Base-by-base conservation (phyloP, 139 green algal species). In the Asterochloris erici region DNA sequence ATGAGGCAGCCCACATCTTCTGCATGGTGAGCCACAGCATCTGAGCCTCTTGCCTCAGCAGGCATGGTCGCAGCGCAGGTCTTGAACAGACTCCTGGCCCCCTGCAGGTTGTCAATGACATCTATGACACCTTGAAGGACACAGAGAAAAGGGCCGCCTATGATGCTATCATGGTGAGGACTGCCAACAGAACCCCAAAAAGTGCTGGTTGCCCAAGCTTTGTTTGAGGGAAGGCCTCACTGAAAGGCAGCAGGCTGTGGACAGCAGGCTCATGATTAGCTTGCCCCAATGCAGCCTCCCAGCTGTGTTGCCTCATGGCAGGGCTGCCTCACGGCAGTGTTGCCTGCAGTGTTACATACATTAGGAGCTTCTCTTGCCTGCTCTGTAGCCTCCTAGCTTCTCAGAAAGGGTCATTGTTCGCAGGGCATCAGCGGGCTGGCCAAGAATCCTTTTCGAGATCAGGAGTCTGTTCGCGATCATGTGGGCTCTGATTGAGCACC, bases 61-160 rank as follows among this genome's bases (percentile, higher is more conserved):
- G 38, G 38, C 38, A 54, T 54, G 38, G 38, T 54, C 6, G 38
- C 38, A 54, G 38, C 38, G 38, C 38, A 54, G 38, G n/a, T 6
- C 2, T 2, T 54, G 6, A 54, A 54, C 38, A 54, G 38, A 54
- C 38, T 54, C 38, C 6, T 6, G 38, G 2, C 6, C 38, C 38
- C 6, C 38, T 54, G 38, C 38, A 54, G 38, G 47, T 79, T 16
- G 38, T 86, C 26, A 86, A 83, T 60, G 77, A 83, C 14, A 74
- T 85, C 17, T 85, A 85, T 63, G 81, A 81, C 70, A 84, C 81
- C 14, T 77, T 86, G n/a, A 80, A 71, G 10, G 68, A 86, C 62
- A 13, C 54, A 23, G 62, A 86, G 9, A 78, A 70, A 26, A 27
- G 83, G 27, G 69, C 68, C 23, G 77, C 78, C 27, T 86, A 86